These are phyloP conservation scores for Parastagonospora nodorum DNA, from an alignment of 2,329 filamentous ascomycete genomes.

Conservation along the genomic window DNA sequence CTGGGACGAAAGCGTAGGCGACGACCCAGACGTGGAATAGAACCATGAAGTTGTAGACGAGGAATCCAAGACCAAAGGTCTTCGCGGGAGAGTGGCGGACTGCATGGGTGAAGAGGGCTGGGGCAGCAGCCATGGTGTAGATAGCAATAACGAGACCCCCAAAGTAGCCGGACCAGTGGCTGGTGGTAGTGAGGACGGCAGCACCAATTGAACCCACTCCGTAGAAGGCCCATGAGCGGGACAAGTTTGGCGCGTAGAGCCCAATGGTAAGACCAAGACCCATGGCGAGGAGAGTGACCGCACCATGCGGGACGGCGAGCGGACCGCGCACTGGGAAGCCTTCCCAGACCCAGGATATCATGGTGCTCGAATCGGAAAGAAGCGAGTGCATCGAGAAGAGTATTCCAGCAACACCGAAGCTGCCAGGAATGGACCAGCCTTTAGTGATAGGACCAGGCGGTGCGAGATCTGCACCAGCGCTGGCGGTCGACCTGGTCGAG, in stretches of 20 bases:
- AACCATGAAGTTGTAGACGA: slow-evolving; percentile 90
- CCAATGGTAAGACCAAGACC: slow-evolving; percentile 77
- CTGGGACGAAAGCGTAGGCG: slow-evolving; percentile 96
- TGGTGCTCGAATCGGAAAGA: slow-evolving; percentile 95
- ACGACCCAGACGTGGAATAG: slow-evolving; percentile 99
- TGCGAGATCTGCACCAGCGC: slow-evolving; percentile 52
- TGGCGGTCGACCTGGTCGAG: slow-evolving; percentile 69
- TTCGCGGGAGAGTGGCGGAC: slow-evolving; percentile 75
- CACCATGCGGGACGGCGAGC: slow-evolving; percentile 86
- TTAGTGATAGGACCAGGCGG: slow-evolving; percentile 59
- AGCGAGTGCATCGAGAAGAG: slow-evolving; percentile 91
- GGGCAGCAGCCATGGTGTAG: slow-evolving; percentile 81
- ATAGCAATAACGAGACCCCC: slow-evolving; percentile 76
- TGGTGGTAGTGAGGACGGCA: slow-evolving; percentile 73
- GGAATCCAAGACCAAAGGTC: slow-evolving; percentile 86
- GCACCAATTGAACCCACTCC: slow-evolving; percentile 80
- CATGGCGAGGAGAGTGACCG: slow-evolving; percentile 86
- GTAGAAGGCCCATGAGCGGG: slow-evolving; percentile 79
- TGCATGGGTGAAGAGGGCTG: slow-evolving; percentile 76
- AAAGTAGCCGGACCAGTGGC: slow-evolving; percentile 88
- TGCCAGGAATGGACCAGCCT: slow-evolving; percentile 73
- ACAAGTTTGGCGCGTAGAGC: slow-evolving; percentile 71
- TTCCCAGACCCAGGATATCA: slow-evolving; percentile 99
- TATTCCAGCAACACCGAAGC: slow-evolving; percentile 78
- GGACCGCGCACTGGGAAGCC: slow-evolving; percentile 91